Evolutionary conservation across 2,329 filamentous ascomycete species (phyloP), one percentile per base, ranked within the genome.

Genomic region (Ramichloridium luteum): DNA sequence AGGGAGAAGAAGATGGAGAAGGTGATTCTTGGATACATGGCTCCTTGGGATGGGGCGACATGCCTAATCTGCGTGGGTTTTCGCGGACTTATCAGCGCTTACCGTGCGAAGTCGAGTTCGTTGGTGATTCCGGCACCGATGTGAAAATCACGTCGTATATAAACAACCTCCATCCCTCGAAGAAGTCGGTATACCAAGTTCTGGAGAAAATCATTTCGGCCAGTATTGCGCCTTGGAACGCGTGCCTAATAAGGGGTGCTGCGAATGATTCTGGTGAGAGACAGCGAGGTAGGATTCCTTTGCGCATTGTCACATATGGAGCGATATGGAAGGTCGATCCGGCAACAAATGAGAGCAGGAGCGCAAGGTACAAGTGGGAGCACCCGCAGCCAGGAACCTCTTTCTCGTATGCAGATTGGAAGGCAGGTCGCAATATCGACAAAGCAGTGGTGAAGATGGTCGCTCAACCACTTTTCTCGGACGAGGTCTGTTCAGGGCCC

Each of bases 91-190:
- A 32, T 30, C 29, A 39, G 25, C 26, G 33, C 9, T 28, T 43
- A 14, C 37, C 37, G 3, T 40, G 18, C 14, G 35, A 40, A 16
- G 12, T 40, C 3, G 28, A 28, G 5, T 38, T 40, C 16, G 6
- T 11, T 3, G 12, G 16, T 4, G 22, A 13, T 10, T n/a, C 25
- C 5, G 36, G 6, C 2, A 9, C 6, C 10, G 15, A 28, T 13
- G 30, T 12, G 22, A 13, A 34, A n/a, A 26, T 42, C 25, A n/a
- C 26, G 12, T 43, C 38, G 12, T 43, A 43, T 17, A 34, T 40
- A 32, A 43, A 40, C 27, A 29, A 32, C 17, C 27, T 38, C 15
- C 29, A 35, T 27, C 31, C 34, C 16, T 15, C 8, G 8, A 23
- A 16, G 13, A 4, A 36, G 2, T 22, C 16, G 15, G 22, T 36